Evolutionary conservation across 2,329 filamentous ascomycete species (phyloP).

Genomic region (Fusarium transvaalense): DNA sequence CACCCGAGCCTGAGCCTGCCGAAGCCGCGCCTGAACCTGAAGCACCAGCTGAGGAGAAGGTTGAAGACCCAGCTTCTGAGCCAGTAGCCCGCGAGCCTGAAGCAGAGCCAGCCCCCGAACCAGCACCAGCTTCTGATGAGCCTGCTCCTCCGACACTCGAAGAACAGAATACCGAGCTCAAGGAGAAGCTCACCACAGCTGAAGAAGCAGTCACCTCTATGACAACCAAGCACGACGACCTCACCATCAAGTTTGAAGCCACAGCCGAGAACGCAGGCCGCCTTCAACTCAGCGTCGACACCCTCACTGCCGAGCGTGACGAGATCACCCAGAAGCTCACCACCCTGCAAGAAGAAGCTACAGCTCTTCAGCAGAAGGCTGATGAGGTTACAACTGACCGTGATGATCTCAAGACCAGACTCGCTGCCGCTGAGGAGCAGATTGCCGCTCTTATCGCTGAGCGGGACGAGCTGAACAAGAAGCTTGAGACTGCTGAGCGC

Average conservation of each 20-base stretch:
- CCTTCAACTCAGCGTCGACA: conserved; percentile 16
- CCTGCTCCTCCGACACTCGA: conserved; percentile 20
- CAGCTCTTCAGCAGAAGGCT: conserved; percentile 35
- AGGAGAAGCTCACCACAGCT: conserved; percentile 34
- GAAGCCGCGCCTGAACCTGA: not conserved
- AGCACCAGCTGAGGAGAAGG: not conserved
- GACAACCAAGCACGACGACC: conserved; percentile 14
- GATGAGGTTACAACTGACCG: conserved; percentile 34
- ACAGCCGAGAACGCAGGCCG: conserved; percentile 28
- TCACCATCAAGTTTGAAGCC: conserved; percentile 18
- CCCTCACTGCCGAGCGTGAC: conserved; percentile 40
- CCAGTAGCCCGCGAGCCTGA: conserved; percentile 17
- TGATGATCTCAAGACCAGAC: conserved; percentile 35
- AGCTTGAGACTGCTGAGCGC: conserved; percentile 40
- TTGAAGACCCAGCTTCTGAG: conserved; percentile 23
- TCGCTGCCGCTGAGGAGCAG: conserved; percentile 29
- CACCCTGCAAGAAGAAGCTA: conserved; percentile 28
- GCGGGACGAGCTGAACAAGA: conserved; percentile 36
- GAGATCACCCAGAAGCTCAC: conserved; percentile 45
- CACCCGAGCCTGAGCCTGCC: not conserved
- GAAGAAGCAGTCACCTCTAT: conserved; percentile 2
- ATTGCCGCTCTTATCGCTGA: conserved; percentile 28
- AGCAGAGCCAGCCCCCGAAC: conserved; percentile 6
- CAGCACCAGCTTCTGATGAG: not conserved
- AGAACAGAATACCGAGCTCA: conserved; percentile 37